Base-by-base conservation (phyloP, 2,329 filamentous ascomycete species). In the Exophiala spinifera region DNA sequence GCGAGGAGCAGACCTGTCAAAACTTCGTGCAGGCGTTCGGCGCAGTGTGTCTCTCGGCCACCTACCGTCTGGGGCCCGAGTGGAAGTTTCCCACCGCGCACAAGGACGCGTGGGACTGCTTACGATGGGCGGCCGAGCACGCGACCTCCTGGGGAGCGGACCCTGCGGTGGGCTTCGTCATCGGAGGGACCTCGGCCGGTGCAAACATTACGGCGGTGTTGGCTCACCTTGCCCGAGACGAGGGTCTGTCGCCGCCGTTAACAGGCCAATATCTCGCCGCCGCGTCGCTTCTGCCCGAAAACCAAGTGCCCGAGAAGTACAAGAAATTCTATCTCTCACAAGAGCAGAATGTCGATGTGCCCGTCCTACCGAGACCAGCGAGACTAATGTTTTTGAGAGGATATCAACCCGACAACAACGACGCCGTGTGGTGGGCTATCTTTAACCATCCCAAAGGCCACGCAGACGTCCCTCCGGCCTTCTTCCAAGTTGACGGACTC, bases 171-270 rank as follows among this genome's bases (percentile, higher is more conserved):
- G 78, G 76, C 0, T 79, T 81, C 57, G 56, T 81, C 15, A 52
- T 79, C 11, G 76, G 76, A 14, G 78, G 79, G 0, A 70, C 71
- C 1, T 78, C 74, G 10, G 76, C 78, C 0, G 77, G 77, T 11
- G 76, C 56, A 7, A 64, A 63, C 17, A 49, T 64, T 52, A 64
- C 67, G 2, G 69, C 69, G 5, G 68, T 72, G 0, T 54, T 72
- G 31, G 64, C 67, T 1, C 69, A 70, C 49, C 63, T 71, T 11
- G 69, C 69, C 37, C 63, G 69, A 17, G 67, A 72, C 36, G 64
- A 68, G 17, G 55, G 63, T 3, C 60, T 72, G 25, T 67, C 67
- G 2, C 73, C 74, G 0, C 70, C 72, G 3, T 58, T 80, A 13
- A 79, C 78, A 0, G 78, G 78, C 0, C 65, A 73, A 13, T 79